phyloP scores from a whole-genome alignment of 495 filamentous ascomycete genomes.

The Hyaloscypha bicolor region DNA sequence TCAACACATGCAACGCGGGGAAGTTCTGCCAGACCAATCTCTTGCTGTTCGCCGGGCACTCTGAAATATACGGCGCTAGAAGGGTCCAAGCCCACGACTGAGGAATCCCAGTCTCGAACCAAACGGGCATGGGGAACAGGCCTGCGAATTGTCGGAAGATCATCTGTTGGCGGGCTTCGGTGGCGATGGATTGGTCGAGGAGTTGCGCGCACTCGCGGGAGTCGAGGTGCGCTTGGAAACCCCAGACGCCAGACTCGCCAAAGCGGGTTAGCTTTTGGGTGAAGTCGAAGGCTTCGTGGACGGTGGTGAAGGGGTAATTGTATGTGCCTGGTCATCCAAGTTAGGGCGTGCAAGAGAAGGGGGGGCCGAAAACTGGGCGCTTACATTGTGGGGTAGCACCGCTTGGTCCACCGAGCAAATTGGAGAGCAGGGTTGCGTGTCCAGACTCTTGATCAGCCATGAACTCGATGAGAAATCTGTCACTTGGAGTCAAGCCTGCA shows the following conservation, averaged over 20 bases:
- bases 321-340: conserved; percentile 45
- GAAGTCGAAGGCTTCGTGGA: conserved; percentile 83
- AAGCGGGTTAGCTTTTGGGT: conserved; percentile 83
- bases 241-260: conserved; percentile 82
- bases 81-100: conserved; percentile 89
- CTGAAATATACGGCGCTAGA: conserved; percentile 81
- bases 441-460: conserved; percentile 88
- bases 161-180: conserved; percentile 87
- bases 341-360: neutral
- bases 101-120: conserved; percentile 80
- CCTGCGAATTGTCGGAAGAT: conserved; percentile 87
- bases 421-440: conserved; percentile 76
- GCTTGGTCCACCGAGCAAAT: conserved; percentile 68
- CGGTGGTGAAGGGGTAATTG: conserved; percentile 78
- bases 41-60: conserved; percentile 74
- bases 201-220: conserved; percentile 73
- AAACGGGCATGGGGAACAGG: conserved; percentile 82
- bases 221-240: conserved; percentile 81
- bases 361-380: neutral
- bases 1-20: conserved; percentile 71
- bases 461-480: conserved; percentile 73
- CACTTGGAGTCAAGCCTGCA: conserved; percentile 67
- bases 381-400: conserved; percentile 73
- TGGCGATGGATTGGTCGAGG: conserved; percentile 74
- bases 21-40: conserved; percentile 89